Base-by-base conservation (phyloP, 2,329 filamentous ascomycete species). In the Talaromyces sp. region DNA sequence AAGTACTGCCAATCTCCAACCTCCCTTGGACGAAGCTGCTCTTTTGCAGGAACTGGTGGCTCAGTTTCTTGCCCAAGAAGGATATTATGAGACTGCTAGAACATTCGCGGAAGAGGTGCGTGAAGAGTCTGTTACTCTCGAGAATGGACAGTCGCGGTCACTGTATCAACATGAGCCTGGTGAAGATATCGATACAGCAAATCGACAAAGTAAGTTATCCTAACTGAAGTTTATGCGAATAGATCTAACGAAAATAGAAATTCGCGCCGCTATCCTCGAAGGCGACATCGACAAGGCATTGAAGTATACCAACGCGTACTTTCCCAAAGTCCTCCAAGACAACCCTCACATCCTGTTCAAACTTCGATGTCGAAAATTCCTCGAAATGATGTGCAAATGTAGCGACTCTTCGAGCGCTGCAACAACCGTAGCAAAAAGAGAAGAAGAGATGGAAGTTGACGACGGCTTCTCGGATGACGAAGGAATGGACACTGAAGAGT, bases 21-120 rank as follows among this genome's bases (percentile, higher is more conserved):
- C 87, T 2, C 83, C 84, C 2, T 81, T 91, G 68, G 87, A 85
- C 67, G 94, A 97, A 76, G 89, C 87, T 1, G 84, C 90, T 31
- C 84, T 98, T 57, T 87, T 97, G 43, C 93, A 97, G 74, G 86
- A 90, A 70, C 81, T 98, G 64, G 88, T 94, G 19, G 84, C 93
- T 45, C 93, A 97, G 77, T 98, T 96, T 70, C 82, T 99, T 14
- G 91, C 93, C 43, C 94, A 98, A 71, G 95, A 98, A 72, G 95
- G 95, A 66, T 98, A 97, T 70, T 90, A 97, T 8, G 94, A 97
- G 70, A 97, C 94, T 0, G 93, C 93, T 9, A 87, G 89, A 68
- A 92, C 92, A 0, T 98, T 99, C 81, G 88, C 91, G 3, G 85
- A 90, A 70, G 94, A 98, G 73, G 87, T 96, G 31, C 85, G 87